phyloP scores from a whole-genome alignment of 2,329 filamentous ascomycete genomes.

The Macroventuria anomochaeta region DNA sequence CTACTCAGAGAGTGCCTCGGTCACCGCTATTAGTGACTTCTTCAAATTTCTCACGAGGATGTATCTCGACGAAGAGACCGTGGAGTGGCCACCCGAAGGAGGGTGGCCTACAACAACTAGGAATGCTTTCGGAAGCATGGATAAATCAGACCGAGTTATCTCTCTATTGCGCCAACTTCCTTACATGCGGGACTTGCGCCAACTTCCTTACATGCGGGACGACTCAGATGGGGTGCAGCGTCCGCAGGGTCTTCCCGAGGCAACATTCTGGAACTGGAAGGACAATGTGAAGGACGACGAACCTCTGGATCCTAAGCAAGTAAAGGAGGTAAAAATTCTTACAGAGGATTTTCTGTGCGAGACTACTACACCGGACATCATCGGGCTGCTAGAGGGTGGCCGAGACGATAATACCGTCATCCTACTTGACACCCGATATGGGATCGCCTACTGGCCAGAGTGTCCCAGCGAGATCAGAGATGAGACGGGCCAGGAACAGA shows the following conservation, averaged over 20 bases:
- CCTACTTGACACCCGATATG: conserved; percentile 13
- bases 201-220: conserved; percentile 16
- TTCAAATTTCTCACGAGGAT: not conserved
- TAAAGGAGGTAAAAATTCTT: not conserved
- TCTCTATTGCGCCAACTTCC: conserved; percentile 18
- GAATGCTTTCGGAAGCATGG: not conserved
- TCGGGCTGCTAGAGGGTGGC: too few relatives aligned
- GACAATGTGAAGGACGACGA: not conserved
- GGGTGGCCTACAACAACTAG: not conserved
- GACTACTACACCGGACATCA: not conserved
- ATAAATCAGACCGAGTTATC: conserved; percentile 13
- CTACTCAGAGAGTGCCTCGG: not conserved
- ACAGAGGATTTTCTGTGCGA: conserved; percentile 1
- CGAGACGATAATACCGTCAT: not conserved
- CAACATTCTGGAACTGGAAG: not conserved
- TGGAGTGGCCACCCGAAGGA: not conserved
- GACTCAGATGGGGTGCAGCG: not conserved
- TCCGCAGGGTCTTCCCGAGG: not conserved
- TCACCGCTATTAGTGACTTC: not conserved
- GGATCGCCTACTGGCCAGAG: conserved; percentile 12
- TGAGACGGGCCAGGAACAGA: not conserved
- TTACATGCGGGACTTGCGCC: too few relatives aligned
- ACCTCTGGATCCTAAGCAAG: not conserved
- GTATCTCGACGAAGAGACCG: not conserved
- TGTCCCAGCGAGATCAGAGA: conserved; percentile 1